phyloP scores from a whole-genome alignment of 2,329 filamentous ascomycete species.

The Apiospora kogelbergensis region DNA sequence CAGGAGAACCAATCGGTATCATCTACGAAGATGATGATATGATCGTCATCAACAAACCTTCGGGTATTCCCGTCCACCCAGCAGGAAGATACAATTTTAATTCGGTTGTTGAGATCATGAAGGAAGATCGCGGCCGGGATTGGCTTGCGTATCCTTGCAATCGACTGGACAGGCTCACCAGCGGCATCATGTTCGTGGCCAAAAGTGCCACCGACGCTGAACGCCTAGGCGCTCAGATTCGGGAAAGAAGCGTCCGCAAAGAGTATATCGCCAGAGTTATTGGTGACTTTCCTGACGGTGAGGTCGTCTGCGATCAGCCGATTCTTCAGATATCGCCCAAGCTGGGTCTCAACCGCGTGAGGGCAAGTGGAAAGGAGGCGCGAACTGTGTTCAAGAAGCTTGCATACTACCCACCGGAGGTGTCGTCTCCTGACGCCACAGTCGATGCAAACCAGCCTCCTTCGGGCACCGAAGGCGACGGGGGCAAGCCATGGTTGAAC shows the following conservation, averaged over 20 bases:
- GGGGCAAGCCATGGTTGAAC: constrained; percentile 42
- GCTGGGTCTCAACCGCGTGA: constrained; percentile 88
- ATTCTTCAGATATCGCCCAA: constrained; percentile 94
- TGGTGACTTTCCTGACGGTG: constrained; percentile 87
- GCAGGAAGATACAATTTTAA: constrained; percentile 96
- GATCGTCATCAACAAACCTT: constrained; percentile 95
- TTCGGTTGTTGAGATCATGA: constrained; percentile 90
- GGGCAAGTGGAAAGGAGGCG: constrained; percentile 87
- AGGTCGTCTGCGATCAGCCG: constrained; percentile 89
- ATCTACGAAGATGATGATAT: constrained; percentile 91
- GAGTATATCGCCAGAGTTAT: constrained; percentile 93
- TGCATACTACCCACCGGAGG: constrained; percentile 68
- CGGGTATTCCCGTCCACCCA: constrained; percentile 91
- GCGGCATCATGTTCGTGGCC: constrained; percentile 96
- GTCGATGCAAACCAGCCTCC: constrained; percentile 13
- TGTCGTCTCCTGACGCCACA: constrained; percentile 9
- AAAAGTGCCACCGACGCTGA: constrained; percentile 83
- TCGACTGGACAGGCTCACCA: constrained; percentile 88
- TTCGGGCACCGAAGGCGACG: constrained; percentile 22
- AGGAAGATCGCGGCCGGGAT: constrained; percentile 62
- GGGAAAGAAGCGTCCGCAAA: constrained; percentile 80
- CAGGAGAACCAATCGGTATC: constrained; percentile 73
- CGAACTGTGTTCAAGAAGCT: constrained; percentile 88
- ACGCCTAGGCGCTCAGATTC: constrained; percentile 72
- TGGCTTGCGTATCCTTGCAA: constrained; percentile 75